These are phyloP conservation scores for Fusarium keratoplasticum DNA, from an alignment of 2,329 filamentous ascomycete species.

Conservation along the genomic window DNA sequence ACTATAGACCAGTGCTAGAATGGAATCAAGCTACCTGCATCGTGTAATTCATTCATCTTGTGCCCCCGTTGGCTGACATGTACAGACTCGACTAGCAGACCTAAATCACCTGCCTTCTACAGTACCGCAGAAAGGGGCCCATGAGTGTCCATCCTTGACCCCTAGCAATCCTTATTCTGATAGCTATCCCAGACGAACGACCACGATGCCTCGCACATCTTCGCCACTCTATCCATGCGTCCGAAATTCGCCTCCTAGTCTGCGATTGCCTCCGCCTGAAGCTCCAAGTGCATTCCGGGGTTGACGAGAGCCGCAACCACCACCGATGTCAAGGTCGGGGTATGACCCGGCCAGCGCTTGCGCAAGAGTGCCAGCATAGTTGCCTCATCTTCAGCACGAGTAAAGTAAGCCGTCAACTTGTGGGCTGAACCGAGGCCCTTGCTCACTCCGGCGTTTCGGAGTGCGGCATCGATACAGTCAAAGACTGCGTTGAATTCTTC, in stretches of 20 bases:
- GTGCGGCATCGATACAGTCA: constrained; percentile 31
- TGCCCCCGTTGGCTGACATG: background rate
- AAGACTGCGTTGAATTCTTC: constrained; percentile 31
- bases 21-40: background rate
- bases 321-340: constrained; percentile 29
- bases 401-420: constrained; percentile 30
- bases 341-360: background rate
- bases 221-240: background rate
- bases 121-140: background rate
- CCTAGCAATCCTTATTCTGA: background rate
- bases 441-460: constrained; percentile 23
- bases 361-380: constrained; percentile 5
- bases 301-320: constrained; percentile 29
- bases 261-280: constrained; percentile 29
- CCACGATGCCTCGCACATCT: background rate
- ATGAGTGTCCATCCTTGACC: background rate
- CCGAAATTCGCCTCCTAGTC: background rate
- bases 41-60: background rate
- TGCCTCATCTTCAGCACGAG: constrained; percentile 23
- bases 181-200: background rate
- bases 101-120: background rate
- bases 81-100: background rate
- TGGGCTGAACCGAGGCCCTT: constrained; percentile 21
- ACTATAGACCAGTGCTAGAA: background rate
- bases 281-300: constrained; percentile 27